Evolutionary conservation across 257 asterid species (phyloP).

Genomic region (Gentiana macrophylla): DNA sequence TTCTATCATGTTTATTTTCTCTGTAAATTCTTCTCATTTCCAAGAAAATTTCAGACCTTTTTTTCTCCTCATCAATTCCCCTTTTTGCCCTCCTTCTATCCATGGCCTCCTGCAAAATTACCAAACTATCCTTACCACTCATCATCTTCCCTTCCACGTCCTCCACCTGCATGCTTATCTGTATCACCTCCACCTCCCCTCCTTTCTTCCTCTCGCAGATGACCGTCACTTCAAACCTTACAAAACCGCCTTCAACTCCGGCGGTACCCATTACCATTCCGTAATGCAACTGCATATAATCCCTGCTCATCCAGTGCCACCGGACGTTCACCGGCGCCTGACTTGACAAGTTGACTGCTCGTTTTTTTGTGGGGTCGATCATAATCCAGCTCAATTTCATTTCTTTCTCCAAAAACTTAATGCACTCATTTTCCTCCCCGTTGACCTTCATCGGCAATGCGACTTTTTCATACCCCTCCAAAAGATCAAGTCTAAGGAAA

Average conservation of each 20-base stretch:
- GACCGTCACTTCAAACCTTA: conserved; percentile 45
- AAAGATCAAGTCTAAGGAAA: conserved; percentile 45
- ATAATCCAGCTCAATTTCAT: conserved; percentile 5
- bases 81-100: conserved; percentile 37
- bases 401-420: conserved; percentile 22
- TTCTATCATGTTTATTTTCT: conserved; percentile 26
- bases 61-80: conserved; percentile 20
- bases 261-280: conserved; percentile 33
- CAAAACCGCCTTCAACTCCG: conserved; percentile 19
- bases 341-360: conserved; percentile 61
- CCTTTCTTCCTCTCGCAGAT: conserved; percentile 47
- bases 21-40: conserved; percentile 8
- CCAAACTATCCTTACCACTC: conserved; percentile 40
- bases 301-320: conserved; percentile 61
- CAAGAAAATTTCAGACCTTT: conserved; percentile 15
- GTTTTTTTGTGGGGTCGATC: conserved; percentile 27
- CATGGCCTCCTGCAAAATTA: conserved; percentile 36
- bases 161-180: conserved; percentile 60
- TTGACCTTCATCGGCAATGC: conserved; percentile 31
- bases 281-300: conserved; percentile 28
- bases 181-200: conserved; percentile 44
- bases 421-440: conserved; percentile 30
- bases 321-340: conserved; percentile 38
- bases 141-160: conserved; percentile 54
- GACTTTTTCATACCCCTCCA: conserved; percentile 33